Conservation (phyloP, 2,329 filamentous ascomycete genomes). For the Magnaporthiopsis incrustans region DNA sequence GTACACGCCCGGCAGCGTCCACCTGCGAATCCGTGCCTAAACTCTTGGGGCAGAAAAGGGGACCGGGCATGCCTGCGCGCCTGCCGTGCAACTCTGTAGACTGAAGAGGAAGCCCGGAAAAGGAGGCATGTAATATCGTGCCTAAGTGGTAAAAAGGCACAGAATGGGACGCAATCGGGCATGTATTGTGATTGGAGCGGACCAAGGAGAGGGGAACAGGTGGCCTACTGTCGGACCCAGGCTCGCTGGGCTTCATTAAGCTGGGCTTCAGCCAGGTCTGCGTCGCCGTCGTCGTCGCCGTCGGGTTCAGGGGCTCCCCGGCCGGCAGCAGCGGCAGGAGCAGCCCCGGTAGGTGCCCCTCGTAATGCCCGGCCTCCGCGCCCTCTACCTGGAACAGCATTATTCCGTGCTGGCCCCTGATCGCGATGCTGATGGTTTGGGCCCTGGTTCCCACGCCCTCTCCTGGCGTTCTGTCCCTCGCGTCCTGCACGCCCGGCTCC, state of each 20-base stretch:
- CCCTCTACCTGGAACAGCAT: constrained; percentile 5
- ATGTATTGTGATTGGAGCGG: neutral
- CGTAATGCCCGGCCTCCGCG: constrained; percentile 7
- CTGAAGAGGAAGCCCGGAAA: neutral
- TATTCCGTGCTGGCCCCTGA: constrained; percentile 2
- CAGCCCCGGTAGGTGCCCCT: neutral
- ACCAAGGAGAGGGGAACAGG: neutral
- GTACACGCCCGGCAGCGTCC: neutral
- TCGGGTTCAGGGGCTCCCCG: neutral
- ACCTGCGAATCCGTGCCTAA: neutral
- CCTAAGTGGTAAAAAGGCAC: neutral
- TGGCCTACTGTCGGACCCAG: constrained; percentile 12
- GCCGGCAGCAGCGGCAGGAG: neutral
- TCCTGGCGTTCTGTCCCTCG: constrained; percentile 1
- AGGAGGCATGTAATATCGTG: neutral
- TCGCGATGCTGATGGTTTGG: constrained; percentile 6
- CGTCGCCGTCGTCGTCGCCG: neutral
- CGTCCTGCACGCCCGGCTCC: constrained; percentile 4
- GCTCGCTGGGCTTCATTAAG: constrained; percentile 12
- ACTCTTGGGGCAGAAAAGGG: neutral
- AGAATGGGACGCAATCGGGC: neutral
- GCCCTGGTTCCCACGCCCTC: neutral
- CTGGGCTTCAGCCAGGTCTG: neutral
- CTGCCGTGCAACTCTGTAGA: neutral
- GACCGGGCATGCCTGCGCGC: neutral